A percentile compares a stretch with the other conserved stretches of the same genome.
These are phyloP conservation scores for Ophiosphaerella herpotricha DNA, from an alignment of 2,329 filamentous ascomycete species.

Conservation along the genomic window DNA sequence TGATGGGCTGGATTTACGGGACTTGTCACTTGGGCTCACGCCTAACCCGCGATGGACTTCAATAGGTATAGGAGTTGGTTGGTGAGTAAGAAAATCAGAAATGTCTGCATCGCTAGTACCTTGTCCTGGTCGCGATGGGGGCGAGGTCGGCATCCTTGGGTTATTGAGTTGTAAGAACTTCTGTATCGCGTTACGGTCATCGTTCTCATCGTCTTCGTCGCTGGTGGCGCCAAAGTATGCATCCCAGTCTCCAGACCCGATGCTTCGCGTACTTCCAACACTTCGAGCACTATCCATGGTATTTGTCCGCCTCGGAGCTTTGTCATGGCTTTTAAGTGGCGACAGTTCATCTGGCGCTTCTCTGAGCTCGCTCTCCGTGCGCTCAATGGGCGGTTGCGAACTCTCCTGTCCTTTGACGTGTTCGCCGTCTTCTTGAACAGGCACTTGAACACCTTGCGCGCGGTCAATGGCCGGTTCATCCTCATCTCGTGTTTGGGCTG, in stretches of 20 bases:
- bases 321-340: constrained; percentile 35
- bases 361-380: constrained; percentile 54
- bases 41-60: constrained; percentile 49
- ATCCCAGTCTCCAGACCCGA: constrained; percentile 54
- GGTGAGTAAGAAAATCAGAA: constrained; percentile 37
- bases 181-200: constrained; percentile 44
- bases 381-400: constrained; percentile 41
- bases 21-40: constrained; percentile 24
- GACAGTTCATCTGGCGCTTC: constrained; percentile 52
- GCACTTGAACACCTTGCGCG: constrained; percentile 63
- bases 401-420: constrained; percentile 62
- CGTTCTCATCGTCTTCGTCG: constrained; percentile 52
- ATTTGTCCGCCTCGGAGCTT: constrained; percentile 23
- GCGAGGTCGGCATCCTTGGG: constrained; percentile 21
- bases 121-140: constrained; percentile 19
- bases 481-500: constrained; percentile 69
- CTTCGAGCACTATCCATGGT: constrained; percentile 37
- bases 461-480: constrained; percentile 70
- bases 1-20: constrained; percentile 13
- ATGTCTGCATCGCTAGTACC: constrained; percentile 50
- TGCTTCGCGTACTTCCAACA: constrained; percentile 40
- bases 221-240: constrained; percentile 56
- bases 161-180: constrained; percentile 40
- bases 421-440: constrained; percentile 65
- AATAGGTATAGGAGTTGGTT: constrained; percentile 23